A percentile compares a stretch with the other conserved stretches of the same genome.
phyloP scores from a whole-genome alignment of 1,284 basidiomycete species.

The Mycosarcoma maydis region DNA sequence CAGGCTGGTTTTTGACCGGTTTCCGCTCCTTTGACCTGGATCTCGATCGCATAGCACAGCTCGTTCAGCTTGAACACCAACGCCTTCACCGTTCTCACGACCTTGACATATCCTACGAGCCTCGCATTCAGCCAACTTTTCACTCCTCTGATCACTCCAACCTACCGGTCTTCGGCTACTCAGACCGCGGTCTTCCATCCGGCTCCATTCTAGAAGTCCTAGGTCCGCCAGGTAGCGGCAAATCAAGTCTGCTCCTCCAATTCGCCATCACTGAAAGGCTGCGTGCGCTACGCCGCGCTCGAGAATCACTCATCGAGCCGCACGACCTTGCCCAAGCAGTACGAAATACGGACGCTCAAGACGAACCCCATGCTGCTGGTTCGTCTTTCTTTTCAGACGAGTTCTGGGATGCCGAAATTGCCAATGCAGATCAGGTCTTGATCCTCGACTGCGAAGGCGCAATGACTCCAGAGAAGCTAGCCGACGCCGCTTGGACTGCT shows the following conservation, averaged over 20 bases:
- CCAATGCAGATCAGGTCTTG: constrained; percentile 31
- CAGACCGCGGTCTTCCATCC: constrained; percentile 28
- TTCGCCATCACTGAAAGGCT: constrained; percentile 35
- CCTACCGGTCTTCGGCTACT: constrained; percentile 3
- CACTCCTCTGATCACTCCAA: too few relatives aligned
- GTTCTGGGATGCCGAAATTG: constrained; percentile 44
- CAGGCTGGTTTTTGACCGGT: constrained; percentile 15
- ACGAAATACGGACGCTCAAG: not conserved
- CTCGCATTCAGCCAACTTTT: not conserved
- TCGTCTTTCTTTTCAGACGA: constrained; percentile 33
- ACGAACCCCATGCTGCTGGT: not conserved
- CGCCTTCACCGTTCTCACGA: not conserved
- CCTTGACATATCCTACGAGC: not conserved
- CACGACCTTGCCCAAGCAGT: not conserved
- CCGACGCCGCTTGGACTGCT: constrained; percentile 31
- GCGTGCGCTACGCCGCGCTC: constrained; percentile 20
- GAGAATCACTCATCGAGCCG: constrained; percentile 4
- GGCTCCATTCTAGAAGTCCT: constrained; percentile 38
- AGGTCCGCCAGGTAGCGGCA: constrained; percentile 40
- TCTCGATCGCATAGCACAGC: constrained; percentile 26
- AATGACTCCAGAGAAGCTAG: constrained; percentile 21
- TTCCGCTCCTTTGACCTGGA: constrained; percentile 34
- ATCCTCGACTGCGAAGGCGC: constrained; percentile 46
- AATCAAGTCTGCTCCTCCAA: constrained; percentile 27
- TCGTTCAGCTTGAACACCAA: constrained; percentile 15